Evolutionary conservation across 345 rosid genomes (phyloP).

Genomic region (Linum usitatissimum): DNA sequence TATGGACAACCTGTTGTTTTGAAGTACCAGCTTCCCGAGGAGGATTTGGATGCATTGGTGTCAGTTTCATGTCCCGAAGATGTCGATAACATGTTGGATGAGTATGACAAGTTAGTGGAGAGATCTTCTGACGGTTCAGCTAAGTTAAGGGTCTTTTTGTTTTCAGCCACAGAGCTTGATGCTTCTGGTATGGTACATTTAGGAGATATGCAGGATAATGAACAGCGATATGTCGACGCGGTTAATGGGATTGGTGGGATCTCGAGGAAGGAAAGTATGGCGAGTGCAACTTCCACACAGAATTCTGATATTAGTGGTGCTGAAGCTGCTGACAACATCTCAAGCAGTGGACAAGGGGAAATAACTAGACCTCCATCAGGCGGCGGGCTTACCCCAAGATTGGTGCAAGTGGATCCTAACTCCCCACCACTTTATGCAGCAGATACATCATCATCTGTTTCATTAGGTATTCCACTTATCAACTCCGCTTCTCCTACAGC

Average conservation of each 20-base stretch:
- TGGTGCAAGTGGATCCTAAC: conserved; percentile 20
- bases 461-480: conserved; percentile 27
- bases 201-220: conserved; percentile 44
- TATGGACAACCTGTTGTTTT: conserved; percentile 47
- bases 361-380: conserved; percentile 22
- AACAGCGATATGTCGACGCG: conserved; percentile 62
- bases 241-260: conserved; percentile 44
- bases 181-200: conserved; percentile 34
- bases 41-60: conserved; percentile 76
- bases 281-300: conserved; percentile 55
- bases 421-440: conserved; percentile 23
- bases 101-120: conserved; percentile 55
- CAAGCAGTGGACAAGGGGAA: conserved; percentile 32
- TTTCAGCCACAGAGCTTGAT: conserved; percentile 44
- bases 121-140: conserved; percentile 60
- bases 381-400: conserved; percentile 26
- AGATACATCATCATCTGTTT: conserved; percentile 33
- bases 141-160: conserved; percentile 61
- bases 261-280: conserved; percentile 48
- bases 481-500: conserved; percentile 30
- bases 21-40: conserved; percentile 78
- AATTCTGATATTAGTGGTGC: conserved; percentile 53
- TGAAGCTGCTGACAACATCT: conserved; percentile 34
- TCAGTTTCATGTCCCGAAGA: conserved; percentile 68
- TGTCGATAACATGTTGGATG: conserved; percentile 77